phyloP scores from a whole-genome alignment of 2,329 filamentous ascomycete species.

The Clarireedia hainanense region DNA sequence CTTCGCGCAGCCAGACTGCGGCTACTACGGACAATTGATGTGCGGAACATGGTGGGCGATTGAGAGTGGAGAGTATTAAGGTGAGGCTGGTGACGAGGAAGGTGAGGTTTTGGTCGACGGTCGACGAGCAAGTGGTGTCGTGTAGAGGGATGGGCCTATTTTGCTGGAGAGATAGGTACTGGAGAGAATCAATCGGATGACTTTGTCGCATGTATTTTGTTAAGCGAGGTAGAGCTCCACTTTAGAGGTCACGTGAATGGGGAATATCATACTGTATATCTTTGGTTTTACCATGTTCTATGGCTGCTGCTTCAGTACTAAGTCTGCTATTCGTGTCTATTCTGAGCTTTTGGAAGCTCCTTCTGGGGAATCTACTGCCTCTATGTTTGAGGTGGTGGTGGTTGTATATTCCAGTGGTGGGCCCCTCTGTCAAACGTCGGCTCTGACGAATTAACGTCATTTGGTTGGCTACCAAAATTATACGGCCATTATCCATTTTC shows the following conservation, averaged over 20 bases:
- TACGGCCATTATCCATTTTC: not conserved
- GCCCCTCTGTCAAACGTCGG: not conserved
- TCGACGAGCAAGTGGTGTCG: not conserved
- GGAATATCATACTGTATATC: accelerated
- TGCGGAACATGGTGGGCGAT: constrained; percentile 14
- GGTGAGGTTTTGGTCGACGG: not conserved
- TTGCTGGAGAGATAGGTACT: not conserved
- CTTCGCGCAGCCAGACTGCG: constrained; percentile 5
- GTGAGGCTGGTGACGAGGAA: not conserved
- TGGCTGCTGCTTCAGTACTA: no score
- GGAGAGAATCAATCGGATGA: constrained; percentile 1
- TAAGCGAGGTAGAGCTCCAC: constrained; percentile 10
- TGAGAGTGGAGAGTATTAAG: not conserved
- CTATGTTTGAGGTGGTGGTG: no score
- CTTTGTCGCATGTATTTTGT: constrained; percentile 8
- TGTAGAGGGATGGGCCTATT: not conserved
- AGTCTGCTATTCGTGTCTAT: not conserved
- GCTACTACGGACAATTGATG: constrained; percentile 12
- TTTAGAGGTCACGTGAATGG: constrained; percentile 4
- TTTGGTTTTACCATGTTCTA: no score
- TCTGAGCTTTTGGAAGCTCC: no score
- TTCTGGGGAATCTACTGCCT: no score
- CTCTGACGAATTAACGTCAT: constrained; percentile 3
- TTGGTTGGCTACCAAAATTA: not conserved
- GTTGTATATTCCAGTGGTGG: not conserved